A percentile compares a stretch with the other conserved stretches of the same genome.
phyloP scores from a whole-genome alignment of 192 early-diverging fungal genomes.

The Coemansia sp. region DNA sequence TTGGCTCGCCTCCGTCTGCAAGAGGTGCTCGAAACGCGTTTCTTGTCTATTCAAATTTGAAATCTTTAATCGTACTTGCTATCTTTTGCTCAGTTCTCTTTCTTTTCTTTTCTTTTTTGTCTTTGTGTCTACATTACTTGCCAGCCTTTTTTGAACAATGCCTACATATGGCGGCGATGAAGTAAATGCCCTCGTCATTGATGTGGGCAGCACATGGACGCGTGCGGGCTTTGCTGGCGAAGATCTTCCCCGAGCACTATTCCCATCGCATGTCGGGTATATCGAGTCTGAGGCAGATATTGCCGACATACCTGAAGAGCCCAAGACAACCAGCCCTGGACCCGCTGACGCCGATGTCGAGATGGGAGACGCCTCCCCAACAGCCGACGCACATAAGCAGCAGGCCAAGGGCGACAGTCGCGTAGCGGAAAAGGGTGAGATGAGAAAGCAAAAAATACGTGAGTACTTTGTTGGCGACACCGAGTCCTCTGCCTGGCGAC shows the following conservation, averaged over 20 bases:
- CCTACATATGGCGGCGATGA: constrained; percentile 76
- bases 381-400: background rate
- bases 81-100: background rate
- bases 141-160: constrained; percentile 23
- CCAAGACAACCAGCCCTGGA: constrained; percentile 18
- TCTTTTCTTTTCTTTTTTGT: background rate
- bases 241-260: constrained; percentile 87
- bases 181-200: constrained; percentile 91
- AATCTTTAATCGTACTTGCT: constrained; percentile 2
- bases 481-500: constrained; percentile 70
- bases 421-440: background rate
- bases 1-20: too few species aligned
- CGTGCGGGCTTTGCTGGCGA: constrained; percentile 98
- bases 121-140: constrained; percentile 6
- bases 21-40: background rate
- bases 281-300: constrained; percentile 48
- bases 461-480: constrained; percentile 74
- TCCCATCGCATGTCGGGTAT: constrained; percentile 80
- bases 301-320: constrained; percentile 21
- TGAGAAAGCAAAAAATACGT: constrained; percentile 29
- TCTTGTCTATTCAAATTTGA: background rate
- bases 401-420: constrained; percentile 2
- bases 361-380: constrained; percentile 20
- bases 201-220: constrained; percentile 84
- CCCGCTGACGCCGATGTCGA: constrained; percentile 26